A percentile compares a stretch with the other conserved stretches of the same genome.
Evolutionary conservation across 1,139 yeast species (phyloP).

Genomic region (Nakaseomyces sp.): DNA sequence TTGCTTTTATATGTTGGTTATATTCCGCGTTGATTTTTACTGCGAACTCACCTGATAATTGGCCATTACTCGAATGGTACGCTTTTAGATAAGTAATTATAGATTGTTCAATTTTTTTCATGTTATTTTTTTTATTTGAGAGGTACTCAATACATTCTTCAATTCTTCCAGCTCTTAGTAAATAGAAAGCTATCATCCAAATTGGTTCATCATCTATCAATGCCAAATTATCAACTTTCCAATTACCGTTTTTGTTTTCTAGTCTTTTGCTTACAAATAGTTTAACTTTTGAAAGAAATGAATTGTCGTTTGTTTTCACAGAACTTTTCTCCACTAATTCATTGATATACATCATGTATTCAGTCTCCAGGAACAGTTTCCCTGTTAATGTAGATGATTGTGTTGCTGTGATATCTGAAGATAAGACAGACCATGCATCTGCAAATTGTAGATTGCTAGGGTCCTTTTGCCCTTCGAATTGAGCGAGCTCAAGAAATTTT

Average conservation of each 20-base stretch:
- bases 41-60: constrained; percentile 56
- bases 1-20: constrained; percentile 71
- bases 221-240: constrained; percentile 45
- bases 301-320: constrained; percentile 61
- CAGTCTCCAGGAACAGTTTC: constrained; percentile 56
- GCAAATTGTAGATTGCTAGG: constrained; percentile 56
- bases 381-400: constrained; percentile 44
- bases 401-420: constrained; percentile 13
- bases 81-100: constrained; percentile 75
- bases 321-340: constrained; percentile 57
- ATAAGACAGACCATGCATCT: constrained; percentile 56
- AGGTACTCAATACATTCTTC: constrained; percentile 69
- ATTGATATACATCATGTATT: constrained; percentile 68
- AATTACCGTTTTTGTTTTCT: constrained; percentile 36
- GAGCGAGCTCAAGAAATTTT: constrained; percentile 17
- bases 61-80: constrained; percentile 50
- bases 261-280: constrained; percentile 50
- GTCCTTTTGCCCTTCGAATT: constrained; percentile 44
- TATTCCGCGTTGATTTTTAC: constrained; percentile 73
- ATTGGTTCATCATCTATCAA: constrained; percentile 76
- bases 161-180: constrained; percentile 66
- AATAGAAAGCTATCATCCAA: constrained; percentile 86
- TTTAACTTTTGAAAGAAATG: constrained; percentile 53
- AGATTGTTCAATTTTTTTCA: constrained; percentile 75
- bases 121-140: constrained; percentile 49